phyloP scores from a whole-genome alignment of 2,329 filamentous ascomycete genomes.

The Xylariomycetidae sp. region DNA sequence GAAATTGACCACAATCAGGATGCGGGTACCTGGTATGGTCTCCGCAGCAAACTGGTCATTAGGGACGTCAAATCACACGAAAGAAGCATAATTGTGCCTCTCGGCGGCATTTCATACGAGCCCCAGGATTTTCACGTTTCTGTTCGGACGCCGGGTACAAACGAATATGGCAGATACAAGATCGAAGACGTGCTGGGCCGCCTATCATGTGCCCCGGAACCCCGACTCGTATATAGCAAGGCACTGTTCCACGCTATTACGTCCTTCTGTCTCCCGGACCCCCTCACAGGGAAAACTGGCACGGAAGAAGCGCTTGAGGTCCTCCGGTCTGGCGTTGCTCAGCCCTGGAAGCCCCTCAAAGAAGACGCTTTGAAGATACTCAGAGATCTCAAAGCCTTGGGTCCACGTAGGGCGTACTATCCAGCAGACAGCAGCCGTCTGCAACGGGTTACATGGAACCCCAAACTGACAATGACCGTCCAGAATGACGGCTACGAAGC shows the following conservation, averaged over 20 bases:
- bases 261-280: conserved; percentile 50
- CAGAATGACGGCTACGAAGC: conserved; percentile 33
- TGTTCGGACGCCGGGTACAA: conserved; percentile 31
- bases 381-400: conserved; percentile 22
- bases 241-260: conserved; percentile 59
- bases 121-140: conserved; percentile 35
- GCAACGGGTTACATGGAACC: conserved; percentile 31
- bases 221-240: no score
- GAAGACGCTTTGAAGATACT: conserved; percentile 11
- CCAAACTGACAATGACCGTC: conserved; percentile 26
- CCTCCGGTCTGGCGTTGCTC: conserved; percentile 42
- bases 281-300: conserved; percentile 51
- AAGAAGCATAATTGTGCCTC: conserved; percentile 48
- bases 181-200: no score
- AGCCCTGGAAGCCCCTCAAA: conserved; percentile 39
- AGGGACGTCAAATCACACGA: conserved; percentile 33
- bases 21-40: conserved; percentile 52
- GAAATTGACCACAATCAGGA: conserved; percentile 54
- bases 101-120: conserved; percentile 30
- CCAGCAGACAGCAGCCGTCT: conserved; percentile 26
- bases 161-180: no score
- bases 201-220: no score
- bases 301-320: conserved; percentile 51
- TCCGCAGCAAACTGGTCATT: conserved; percentile 52
- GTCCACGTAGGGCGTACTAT: conserved; percentile 29